phyloP scores from a whole-genome alignment of 768 basidiomycete genomes.

The Pisolithus marmoratus region DNA sequence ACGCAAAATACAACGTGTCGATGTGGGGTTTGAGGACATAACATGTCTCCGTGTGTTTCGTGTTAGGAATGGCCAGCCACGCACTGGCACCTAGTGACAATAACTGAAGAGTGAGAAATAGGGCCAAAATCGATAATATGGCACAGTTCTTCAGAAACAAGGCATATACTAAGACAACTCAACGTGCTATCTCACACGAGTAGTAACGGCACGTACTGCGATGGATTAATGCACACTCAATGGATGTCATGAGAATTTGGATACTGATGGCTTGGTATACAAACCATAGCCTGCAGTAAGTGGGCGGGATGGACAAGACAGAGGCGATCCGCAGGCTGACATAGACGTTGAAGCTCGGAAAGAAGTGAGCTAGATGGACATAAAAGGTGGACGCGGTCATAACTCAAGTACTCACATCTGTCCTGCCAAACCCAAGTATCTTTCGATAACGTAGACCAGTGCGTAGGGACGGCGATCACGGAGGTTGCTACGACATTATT shows the following conservation, averaged over 20 bases:
- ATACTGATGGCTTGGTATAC: constrained; percentile 7
- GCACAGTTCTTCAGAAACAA: constrained; percentile 8
- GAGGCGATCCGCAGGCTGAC: constrained; percentile 15
- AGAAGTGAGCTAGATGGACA: background rate
- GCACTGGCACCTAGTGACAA: constrained; percentile 14
- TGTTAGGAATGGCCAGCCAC: constrained; percentile 4
- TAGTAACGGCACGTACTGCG: constrained; percentile 8
- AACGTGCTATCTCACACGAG: background rate
- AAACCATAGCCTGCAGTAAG: constrained; percentile 13
- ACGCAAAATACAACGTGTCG: constrained; percentile 16
- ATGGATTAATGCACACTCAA: constrained; percentile 11
- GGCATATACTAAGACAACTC: constrained; percentile 9
- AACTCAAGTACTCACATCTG: constrained; percentile 12
- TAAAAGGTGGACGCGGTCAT: background rate
- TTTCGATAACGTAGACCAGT: constrained; percentile 5
- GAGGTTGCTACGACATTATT: constrained; percentile 5
- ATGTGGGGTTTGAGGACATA: constrained; percentile 5
- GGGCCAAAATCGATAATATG: constrained; percentile 8
- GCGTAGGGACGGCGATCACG: constrained; percentile 3
- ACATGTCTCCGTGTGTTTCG: constrained; percentile 12
- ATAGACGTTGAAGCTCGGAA: constrained; percentile 15
- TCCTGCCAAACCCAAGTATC: constrained; percentile 11
- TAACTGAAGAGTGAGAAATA: constrained; percentile 5
- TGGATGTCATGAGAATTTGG: constrained; percentile 9
- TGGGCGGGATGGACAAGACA: constrained; percentile 1